Percentiles rank a stretch among this genome's conserved stretches.
These are phyloP conservation scores for Asterochloris sp. DNA, from an alignment of 139 green algal species.

Conservation along the genomic window DNA sequence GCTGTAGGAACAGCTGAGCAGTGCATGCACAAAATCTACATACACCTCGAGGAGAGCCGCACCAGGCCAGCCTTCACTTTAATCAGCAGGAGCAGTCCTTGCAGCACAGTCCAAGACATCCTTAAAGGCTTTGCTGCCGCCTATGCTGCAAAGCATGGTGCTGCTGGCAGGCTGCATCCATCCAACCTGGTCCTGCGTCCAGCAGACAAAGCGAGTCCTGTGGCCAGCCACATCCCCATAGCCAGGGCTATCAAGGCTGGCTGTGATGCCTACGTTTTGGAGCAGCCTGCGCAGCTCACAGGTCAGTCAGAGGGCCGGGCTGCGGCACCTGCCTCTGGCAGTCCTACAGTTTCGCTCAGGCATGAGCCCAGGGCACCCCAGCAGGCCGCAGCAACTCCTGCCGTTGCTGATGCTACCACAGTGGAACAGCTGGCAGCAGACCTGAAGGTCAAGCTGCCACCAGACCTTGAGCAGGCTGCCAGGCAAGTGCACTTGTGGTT, in stretches of 20 bases:
- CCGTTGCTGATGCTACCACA: not conserved
- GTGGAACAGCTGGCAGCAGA: conserved; percentile 2
- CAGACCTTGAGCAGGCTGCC: not conserved
- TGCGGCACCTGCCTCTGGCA: not conserved
- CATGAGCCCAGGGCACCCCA: no score
- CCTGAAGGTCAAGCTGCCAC: not conserved
- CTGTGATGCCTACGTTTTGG: not conserved
- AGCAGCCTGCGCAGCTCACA: not conserved
- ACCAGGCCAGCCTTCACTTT: conserved; percentile 6
- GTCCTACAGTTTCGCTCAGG: not conserved
- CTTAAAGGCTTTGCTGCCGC: not conserved
- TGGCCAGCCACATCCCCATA: not conserved
- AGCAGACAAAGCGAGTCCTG: not conserved
- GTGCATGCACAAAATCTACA: conserved; percentile 3
- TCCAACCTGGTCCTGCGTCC: not conserved
- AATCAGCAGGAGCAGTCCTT: not conserved
- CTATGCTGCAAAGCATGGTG: not conserved
- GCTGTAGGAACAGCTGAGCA: no score
- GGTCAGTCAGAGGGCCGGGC: not conserved
- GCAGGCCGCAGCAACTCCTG: not conserved
- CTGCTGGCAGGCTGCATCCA: no score
- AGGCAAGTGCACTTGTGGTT: not conserved
- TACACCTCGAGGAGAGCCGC: conserved; percentile 4
- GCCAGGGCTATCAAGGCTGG: not conserved
- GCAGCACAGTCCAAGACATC: not conserved